Base-by-base conservation (phyloP, 306 rosid genomes). In the Glycyrrhiza uralensis region DNA sequence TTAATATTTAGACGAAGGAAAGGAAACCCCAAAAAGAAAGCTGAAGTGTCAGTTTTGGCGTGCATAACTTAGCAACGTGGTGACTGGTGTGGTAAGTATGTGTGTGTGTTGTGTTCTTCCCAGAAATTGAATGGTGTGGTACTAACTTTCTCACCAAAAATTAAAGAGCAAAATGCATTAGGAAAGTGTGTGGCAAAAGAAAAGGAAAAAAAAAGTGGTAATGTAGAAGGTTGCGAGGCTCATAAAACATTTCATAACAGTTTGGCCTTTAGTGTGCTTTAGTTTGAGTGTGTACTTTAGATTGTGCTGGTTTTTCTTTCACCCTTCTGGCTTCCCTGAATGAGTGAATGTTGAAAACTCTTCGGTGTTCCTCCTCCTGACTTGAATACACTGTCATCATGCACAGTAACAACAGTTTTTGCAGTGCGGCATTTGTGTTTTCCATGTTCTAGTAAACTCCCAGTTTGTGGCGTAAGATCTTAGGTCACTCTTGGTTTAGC, bases 1-100 rank as follows among this genome's bases (percentile, higher is more conserved):
- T 84, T 30, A 76, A 66, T 17, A 4, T 60, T 61, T 20, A 5
- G 7, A 28, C 35, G 15, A 36, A 33, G 29, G 35, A 70, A 54
- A 41, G 24, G 62, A 71, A 56, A 45, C n/a, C n/a, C 69, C 44
- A 41, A 60, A 76, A 82, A 74, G 76, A 55, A 84, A 84, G 87
- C 81, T 79, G 65, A 52, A 59, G 72, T 87, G 91, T 89, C 96
- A 89, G 95, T 80, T 81, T 81, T 89, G 82, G 96, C 90, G 87
- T 92, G 93, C 93, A 49, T 83, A 13, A 76, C 83, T 82, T 70
- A 74, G 84, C 75, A 84, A 83, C 82, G 81, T 82, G 66, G 72
- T 67, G 9, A 11, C 17, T 1, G 7, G 2, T 12, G 32, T 51
- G n/a, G 18, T 50, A 18, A 50, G 29, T 47, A 19, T 51, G 54